Evolutionary conservation across 495 filamentous ascomycete species (phyloP).

Genomic region (Paragyromitra xinjiangensis): DNA sequence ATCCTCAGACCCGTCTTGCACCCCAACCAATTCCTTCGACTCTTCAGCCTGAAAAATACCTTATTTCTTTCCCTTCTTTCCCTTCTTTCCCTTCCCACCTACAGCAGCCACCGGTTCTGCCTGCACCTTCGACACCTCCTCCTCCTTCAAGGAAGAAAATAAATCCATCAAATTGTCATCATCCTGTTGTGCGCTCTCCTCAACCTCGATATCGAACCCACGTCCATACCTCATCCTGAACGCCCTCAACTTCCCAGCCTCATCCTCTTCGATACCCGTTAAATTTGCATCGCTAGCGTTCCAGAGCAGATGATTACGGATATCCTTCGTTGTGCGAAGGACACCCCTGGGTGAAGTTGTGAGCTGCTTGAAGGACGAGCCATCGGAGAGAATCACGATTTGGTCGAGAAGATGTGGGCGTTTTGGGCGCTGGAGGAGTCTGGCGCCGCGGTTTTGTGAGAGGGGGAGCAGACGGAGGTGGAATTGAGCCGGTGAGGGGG

Average conservation of each 20-base stretch:
- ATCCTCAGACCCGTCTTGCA: not conserved
- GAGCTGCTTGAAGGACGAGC: slow-evolving; percentile 83
- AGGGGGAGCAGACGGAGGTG: slow-evolving; percentile 39
- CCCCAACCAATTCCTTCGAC: not conserved
- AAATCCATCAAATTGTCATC: slow-evolving; percentile 57
- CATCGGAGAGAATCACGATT: slow-evolving; percentile 92
- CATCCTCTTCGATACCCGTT: slow-evolving; percentile 89
- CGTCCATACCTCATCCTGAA: slow-evolving; percentile 86
- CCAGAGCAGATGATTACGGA: slow-evolving; percentile 87
- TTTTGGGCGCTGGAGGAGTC: slow-evolving; percentile 84
- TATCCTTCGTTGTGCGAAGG: slow-evolving; percentile 81
- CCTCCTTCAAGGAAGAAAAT: slow-evolving; percentile 47
- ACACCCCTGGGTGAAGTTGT: slow-evolving; percentile 85
- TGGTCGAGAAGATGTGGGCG: slow-evolving; percentile 97
- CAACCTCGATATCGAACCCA: slow-evolving; percentile 71
- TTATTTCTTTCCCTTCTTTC: slow-evolving; percentile 47
- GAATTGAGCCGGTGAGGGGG: slow-evolving; percentile 29
- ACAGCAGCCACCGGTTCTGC: slow-evolving; percentile 45
- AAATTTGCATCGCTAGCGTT: slow-evolving; percentile 81
- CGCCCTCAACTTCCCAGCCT: slow-evolving; percentile 86
- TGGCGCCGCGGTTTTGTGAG: slow-evolving; percentile 64
- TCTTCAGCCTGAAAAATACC: not conserved
- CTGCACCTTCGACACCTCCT: slow-evolving; percentile 28
- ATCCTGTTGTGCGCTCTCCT: slow-evolving; percentile 56
- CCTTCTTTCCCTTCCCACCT: slow-evolving; percentile 48